Percentiles rank a stretch among this genome's conserved stretches.
phyloP scores from a whole-genome alignment of 1,284 basidiomycete species.

The Ganoderma boninense region DNA sequence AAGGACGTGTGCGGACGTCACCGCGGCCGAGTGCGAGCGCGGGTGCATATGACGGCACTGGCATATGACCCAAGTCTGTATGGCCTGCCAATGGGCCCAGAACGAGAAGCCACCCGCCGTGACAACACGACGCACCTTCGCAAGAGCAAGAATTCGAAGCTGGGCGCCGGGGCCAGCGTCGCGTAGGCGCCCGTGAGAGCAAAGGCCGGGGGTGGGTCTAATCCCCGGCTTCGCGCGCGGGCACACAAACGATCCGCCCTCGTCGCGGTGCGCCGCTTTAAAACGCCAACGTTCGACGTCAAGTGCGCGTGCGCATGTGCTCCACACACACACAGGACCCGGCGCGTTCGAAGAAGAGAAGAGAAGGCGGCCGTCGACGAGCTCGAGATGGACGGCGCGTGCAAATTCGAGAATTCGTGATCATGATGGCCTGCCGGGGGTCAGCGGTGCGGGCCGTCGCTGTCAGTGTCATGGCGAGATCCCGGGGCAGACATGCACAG shows the following conservation, averaged over 20 bases:
- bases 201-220: slow-evolving; percentile 10
- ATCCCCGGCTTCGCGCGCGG: slow-evolving; percentile 18
- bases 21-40: not conserved
- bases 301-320: not conserved
- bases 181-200: slow-evolving; percentile 1
- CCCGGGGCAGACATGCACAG: too few species aligned
- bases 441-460: too few species aligned
- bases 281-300: not conserved
- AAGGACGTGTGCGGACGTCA: not conserved
- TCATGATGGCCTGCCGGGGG: too few species aligned
- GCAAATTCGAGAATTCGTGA: too few species aligned
- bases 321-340: not conserved
- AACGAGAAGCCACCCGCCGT: too few species aligned
- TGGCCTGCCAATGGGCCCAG: too few species aligned
- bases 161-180: slow-evolving; percentile 9
- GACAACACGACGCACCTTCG: too few species aligned
- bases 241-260: not conserved
- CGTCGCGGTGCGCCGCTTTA: not conserved
- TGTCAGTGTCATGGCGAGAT: too few species aligned
- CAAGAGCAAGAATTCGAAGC: not conserved
- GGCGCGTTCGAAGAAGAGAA: not conserved
- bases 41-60: not conserved
- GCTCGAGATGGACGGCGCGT: too few species aligned
- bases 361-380: too few species aligned
- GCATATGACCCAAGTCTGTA: too few species aligned